Conservation (phyloP, 805 yeast species). For the Priceomyces carsonii region DNA sequence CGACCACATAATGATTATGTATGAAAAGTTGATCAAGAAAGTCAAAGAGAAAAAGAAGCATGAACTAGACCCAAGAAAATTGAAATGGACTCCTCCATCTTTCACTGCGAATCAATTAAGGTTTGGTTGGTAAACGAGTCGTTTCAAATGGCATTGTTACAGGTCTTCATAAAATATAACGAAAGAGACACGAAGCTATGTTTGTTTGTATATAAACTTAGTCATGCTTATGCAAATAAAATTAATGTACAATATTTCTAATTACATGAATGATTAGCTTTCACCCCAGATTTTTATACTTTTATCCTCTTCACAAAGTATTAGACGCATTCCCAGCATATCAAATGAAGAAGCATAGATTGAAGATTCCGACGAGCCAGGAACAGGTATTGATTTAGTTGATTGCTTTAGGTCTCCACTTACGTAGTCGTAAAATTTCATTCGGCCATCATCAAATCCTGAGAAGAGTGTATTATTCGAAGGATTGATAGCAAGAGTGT, state of each 20-base stretch:
- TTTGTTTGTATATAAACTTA: slow-evolving; percentile 2
- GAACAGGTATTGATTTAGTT: slow-evolving; percentile 52
- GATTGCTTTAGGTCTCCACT: slow-evolving; percentile 65
- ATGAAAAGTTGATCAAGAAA: slow-evolving; percentile 58
- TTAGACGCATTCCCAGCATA: slow-evolving; percentile 71
- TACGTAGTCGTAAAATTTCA: slow-evolving; percentile 77
- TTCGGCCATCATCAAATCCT: slow-evolving; percentile 82
- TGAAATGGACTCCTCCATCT: slow-evolving; percentile 94
- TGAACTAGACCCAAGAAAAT: slow-evolving; percentile 66
- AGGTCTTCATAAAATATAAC: no score
- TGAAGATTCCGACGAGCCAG: slow-evolving; percentile 73
- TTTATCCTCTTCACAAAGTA: slow-evolving; percentile 92
- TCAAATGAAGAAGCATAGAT: slow-evolving; percentile 76
- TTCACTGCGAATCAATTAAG: slow-evolving; percentile 93
- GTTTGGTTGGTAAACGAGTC: slow-evolving; percentile 76
- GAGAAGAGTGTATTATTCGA: slow-evolving; percentile 64
- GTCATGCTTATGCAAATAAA: no score
- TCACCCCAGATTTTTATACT: slow-evolving; percentile 70
- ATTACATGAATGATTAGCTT: slow-evolving; percentile 8
- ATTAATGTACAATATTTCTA: no score
- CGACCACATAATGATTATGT: slow-evolving; percentile 74
- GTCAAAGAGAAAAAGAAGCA: slow-evolving; percentile 71
- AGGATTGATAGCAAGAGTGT: slow-evolving; percentile 65
- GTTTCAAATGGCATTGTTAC: no score
- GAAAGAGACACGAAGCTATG: slow-evolving; percentile 3